A percentile compares a stretch with the other conserved stretches of the same genome.
Conservation (phyloP, 2,329 filamentous ascomycete species). For the Dissoconium aciculare region DNA sequence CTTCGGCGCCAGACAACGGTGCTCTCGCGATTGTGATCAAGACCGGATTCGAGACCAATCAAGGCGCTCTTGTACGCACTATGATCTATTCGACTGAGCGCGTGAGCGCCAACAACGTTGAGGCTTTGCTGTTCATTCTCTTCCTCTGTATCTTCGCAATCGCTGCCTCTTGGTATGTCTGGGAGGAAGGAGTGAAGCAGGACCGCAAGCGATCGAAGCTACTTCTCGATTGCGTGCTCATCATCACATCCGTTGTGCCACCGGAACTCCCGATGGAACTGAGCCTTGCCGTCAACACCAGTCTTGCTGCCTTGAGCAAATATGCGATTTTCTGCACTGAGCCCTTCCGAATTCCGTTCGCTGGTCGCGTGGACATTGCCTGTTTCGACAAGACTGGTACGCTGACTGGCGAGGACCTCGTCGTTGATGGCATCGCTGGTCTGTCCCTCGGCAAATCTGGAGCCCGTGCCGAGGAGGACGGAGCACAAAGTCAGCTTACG, state of each 20-base stretch:
- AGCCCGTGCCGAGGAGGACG: slow-evolving; percentile 53
- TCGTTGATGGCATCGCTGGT: slow-evolving; percentile 92
- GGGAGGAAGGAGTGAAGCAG: slow-evolving; percentile 86
- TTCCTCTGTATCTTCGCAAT: slow-evolving; percentile 94
- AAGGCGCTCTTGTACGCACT: slow-evolving; percentile 90
- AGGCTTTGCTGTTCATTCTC: slow-evolving; percentile 92
- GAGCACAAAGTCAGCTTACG: slow-evolving; percentile 66
- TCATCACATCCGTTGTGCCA: slow-evolving; percentile 95
- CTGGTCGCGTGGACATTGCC: slow-evolving; percentile 84
- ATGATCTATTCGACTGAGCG: slow-evolving; percentile 99
- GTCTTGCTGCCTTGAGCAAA: slow-evolving; percentile 82
- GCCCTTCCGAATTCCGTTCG: slow-evolving; percentile 94
- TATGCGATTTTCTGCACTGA: slow-evolving; percentile 98
- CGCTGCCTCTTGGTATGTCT: slow-evolving; percentile 97
- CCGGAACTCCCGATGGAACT: slow-evolving; percentile 97
- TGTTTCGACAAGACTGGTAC: slow-evolving; percentile 99
- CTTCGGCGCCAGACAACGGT: slow-evolving; percentile 77
- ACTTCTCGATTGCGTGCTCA: slow-evolving; percentile 89
- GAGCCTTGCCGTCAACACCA: slow-evolving; percentile 93
- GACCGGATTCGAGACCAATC: slow-evolving; percentile 96
- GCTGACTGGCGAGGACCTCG: slow-evolving; percentile 85
- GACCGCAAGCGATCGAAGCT: slow-evolving; percentile 96
- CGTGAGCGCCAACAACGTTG: slow-evolving; percentile 94
- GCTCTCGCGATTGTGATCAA: slow-evolving; percentile 89
- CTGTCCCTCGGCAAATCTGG: slow-evolving; percentile 57